Percentiles rank a stretch among this genome's conserved stretches.
Evolutionary conservation across 148 eudicot species (phyloP).

Genomic region (Rhododendron mucronatum): DNA sequence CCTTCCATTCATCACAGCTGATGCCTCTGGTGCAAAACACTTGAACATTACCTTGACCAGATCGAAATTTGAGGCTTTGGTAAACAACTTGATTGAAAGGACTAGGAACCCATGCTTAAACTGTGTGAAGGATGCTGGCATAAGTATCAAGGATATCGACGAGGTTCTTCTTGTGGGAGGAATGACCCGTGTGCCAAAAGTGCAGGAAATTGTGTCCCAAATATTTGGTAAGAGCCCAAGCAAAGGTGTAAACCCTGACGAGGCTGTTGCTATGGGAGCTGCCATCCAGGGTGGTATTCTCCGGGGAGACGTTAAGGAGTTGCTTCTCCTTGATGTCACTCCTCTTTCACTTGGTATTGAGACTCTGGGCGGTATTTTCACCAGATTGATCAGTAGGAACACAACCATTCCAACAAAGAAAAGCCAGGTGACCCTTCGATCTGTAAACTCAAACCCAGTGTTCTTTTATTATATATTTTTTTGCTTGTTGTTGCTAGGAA

Average conservation of each 20-base stretch:
- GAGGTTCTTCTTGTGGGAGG: conserved; percentile 98
- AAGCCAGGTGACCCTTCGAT: conserved; percentile 57
- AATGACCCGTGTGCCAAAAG: conserved; percentile 93
- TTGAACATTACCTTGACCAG: conserved; percentile 85
- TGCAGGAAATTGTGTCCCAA: conserved; percentile 72
- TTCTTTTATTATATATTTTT: not conserved
- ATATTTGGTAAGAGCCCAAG: conserved; percentile 89
- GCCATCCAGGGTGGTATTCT: conserved; percentile 97
- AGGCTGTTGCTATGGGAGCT: conserved; percentile 99
- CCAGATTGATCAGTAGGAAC: conserved; percentile 77
- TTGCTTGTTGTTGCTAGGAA: not conserved
- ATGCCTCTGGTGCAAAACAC: conserved; percentile 89
- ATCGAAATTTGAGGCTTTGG: conserved; percentile 85
- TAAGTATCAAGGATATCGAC: conserved; percentile 61
- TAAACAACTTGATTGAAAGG: conserved; percentile 74
- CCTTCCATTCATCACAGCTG: conserved; percentile 89
- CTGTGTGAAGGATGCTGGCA: conserved; percentile 89
- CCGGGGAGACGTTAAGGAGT: conserved; percentile 92
- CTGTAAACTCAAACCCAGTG: not conserved
- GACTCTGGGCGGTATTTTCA: conserved; percentile 92
- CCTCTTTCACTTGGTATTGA: conserved; percentile 95
- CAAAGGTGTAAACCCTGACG: conserved; percentile 96
- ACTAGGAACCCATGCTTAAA: conserved; percentile 72
- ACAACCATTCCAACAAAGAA: conserved; percentile 97
- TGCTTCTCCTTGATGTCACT: conserved; percentile 92